Conservation (phyloP, 2,329 filamentous ascomycete genomes). For the Dothistroma septosporum region DNA sequence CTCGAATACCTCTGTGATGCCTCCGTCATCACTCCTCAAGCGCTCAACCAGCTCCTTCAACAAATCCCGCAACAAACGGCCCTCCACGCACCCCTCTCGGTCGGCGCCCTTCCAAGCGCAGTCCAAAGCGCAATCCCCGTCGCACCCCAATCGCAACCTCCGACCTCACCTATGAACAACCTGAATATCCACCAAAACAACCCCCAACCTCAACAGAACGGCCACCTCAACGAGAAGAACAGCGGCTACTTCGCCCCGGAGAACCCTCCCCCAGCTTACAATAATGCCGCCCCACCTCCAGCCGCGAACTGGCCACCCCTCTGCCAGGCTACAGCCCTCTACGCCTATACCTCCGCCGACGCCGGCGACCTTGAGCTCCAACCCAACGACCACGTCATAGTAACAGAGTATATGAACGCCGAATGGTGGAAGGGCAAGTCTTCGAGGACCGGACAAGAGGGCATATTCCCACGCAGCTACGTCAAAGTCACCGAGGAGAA, state of each 20-base stretch:
- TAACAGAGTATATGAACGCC: slow-evolving; percentile 89
- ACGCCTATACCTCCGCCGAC: slow-evolving; percentile 76
- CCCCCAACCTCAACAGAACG: slow-evolving; percentile 13
- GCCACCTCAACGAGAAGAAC: slow-evolving; percentile 34
- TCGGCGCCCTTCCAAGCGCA: slow-evolving; percentile 36
- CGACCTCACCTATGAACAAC: slow-evolving; percentile 30
- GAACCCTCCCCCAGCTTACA: slow-evolving; percentile 55
- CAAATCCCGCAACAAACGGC: slow-evolving; percentile 70
- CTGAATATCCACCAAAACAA: slow-evolving; percentile 33
- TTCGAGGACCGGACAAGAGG: slow-evolving; percentile 74
- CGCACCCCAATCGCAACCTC: slow-evolving; percentile 24
- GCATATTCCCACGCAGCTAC: slow-evolving; percentile 93
- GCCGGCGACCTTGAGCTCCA: slow-evolving; percentile 76
- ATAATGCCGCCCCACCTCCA: slow-evolving; percentile 42
- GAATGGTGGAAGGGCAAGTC: slow-evolving; percentile 97
- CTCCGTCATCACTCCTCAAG: slow-evolving; percentile 64
- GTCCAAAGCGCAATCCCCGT: not conserved
- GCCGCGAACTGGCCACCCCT: slow-evolving; percentile 51
- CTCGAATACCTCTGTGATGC: slow-evolving; percentile 84
- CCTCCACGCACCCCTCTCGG: slow-evolving; percentile 43
- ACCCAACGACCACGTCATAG: slow-evolving; percentile 72
- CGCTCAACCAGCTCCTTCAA: slow-evolving; percentile 49
- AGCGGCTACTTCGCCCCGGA: slow-evolving; percentile 36
- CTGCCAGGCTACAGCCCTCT: slow-evolving; percentile 73
- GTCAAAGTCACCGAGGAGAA: slow-evolving; percentile 69